These are phyloP conservation scores for Colletotrichum horii DNA, from an alignment of 2,329 filamentous ascomycete genomes.

Conservation along the genomic window DNA sequence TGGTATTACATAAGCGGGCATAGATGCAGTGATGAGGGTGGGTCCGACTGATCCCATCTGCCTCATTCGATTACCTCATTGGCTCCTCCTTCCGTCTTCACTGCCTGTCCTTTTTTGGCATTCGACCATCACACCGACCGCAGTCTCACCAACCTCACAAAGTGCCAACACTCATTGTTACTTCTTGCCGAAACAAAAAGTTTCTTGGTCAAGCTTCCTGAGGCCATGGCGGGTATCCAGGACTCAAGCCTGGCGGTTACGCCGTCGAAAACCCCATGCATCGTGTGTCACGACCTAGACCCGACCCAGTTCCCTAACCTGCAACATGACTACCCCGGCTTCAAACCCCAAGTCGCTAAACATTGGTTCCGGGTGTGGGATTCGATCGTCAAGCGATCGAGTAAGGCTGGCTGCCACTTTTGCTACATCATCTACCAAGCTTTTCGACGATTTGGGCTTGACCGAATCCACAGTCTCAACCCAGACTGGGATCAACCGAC, in stretches of 20 bases:
- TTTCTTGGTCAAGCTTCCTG: rapidly evolving
- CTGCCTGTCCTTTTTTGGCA: not conserved
- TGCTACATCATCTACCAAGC: conserved; percentile 2
- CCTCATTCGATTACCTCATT: not conserved
- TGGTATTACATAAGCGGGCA: not conserved
- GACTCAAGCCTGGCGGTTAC: rapidly evolving
- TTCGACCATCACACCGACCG: not conserved
- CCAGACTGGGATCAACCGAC: not conserved
- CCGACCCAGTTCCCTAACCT: not conserved
- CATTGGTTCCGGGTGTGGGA: not conserved
- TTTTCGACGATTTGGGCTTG: not conserved
- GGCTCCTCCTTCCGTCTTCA: rapidly evolving
- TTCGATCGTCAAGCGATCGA: not conserved
- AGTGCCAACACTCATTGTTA: not conserved
- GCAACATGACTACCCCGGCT: not conserved
- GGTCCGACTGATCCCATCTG: rapidly evolving
- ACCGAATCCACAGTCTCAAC: not conserved
- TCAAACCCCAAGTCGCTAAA: not conserved
- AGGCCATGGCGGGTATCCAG: not conserved
- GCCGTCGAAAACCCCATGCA: not conserved
- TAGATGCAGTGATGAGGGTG: rapidly evolving
- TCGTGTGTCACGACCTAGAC: not conserved
- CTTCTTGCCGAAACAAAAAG: not conserved
- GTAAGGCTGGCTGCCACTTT: not conserved
- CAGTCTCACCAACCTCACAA: not conserved